Conservation (phyloP, 305 asterid genomes). For the Stenogyne calaminthoides region DNA sequence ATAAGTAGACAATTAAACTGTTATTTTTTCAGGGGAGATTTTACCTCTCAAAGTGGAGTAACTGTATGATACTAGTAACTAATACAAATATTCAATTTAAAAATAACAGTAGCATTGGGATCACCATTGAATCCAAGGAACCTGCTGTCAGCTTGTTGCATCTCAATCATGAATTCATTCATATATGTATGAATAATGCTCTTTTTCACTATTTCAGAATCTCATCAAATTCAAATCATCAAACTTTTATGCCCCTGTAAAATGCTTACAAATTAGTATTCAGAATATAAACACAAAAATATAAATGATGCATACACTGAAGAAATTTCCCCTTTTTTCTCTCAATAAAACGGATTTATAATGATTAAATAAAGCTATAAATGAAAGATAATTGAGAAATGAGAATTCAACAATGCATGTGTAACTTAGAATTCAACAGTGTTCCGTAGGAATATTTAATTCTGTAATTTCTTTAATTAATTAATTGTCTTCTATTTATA, state of each 20-base stretch:
- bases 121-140: slow-evolving; percentile 22
- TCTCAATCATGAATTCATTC: slow-evolving; percentile 18
- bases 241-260: neutral
- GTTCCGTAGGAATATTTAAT: neutral
- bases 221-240: neutral
- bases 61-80: no score
- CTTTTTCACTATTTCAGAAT: neutral
- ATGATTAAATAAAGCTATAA: no score
- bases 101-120: slow-evolving; percentile 30
- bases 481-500: neutral
- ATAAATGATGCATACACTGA: no score
- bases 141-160: slow-evolving; percentile 31
- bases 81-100: neutral
- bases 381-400: no score
- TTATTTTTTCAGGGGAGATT: neutral
- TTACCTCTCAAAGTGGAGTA: neutral
- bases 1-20: neutral
- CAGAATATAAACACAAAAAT: neutral
- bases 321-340: no score
- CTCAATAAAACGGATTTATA: no score
- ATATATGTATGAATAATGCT: no score
- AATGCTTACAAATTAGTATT: no score
- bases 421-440: slow-evolving; percentile 17
- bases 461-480: neutral
- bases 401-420: slow-evolving; percentile 11